Evolutionary conservation across 345 rosid species (phyloP).

Genomic region (Aethionema arabicum): DNA sequence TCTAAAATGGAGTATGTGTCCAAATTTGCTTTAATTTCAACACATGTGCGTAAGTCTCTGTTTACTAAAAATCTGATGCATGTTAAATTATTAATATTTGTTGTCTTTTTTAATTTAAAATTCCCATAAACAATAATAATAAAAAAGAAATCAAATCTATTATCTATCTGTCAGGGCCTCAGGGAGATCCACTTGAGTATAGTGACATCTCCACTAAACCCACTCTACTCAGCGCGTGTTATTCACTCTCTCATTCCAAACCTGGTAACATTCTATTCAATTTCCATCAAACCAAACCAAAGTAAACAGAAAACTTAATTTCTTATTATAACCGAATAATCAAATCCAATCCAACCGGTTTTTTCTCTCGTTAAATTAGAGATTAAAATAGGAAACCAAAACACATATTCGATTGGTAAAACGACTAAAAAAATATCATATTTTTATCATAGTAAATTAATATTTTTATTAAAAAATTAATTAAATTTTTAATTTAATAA

Average conservation of each 20-base stretch:
- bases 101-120: neutral
- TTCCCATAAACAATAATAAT: neutral
- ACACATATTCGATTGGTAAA: neutral
- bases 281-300: neutral
- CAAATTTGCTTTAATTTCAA: neutral
- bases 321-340: no score
- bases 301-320: no score
- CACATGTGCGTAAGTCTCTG: conserved; percentile 26
- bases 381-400: neutral
- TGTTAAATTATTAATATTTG: conserved; percentile 23
- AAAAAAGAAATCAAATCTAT: conserved; percentile 25
- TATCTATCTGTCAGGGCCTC: conserved; percentile 36
- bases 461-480: neutral
- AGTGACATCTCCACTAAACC: conserved; percentile 40
- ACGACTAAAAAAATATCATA: no score
- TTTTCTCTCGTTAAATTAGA: neutral
- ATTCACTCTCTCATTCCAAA: neutral
- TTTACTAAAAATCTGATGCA: conserved; percentile 31
- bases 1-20: neutral
- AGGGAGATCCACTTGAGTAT: conserved; percentile 40
- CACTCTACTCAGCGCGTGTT: conserved; percentile 31
- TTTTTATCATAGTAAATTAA: neutral
- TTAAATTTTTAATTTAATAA: neutral
- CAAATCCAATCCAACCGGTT: neutral
- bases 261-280: neutral